Conservation (phyloP, 1,284 basidiomycete species). For the Ustilago shanxiensis region DNA sequence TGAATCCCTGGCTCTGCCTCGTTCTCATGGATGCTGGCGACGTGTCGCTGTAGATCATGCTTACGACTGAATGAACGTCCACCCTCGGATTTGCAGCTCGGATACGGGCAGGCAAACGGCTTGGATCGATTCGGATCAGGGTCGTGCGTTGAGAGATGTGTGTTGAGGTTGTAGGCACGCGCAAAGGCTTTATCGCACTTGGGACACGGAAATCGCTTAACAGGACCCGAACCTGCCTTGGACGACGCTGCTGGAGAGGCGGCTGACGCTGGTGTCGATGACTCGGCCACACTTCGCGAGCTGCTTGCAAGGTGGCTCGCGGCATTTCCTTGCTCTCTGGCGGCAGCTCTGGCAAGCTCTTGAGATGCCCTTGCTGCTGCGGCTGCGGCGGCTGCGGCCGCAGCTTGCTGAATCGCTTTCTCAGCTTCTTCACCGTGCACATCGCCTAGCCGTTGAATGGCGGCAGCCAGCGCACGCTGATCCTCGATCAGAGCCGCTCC, state of each 20-base stretch:
- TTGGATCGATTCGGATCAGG: constrained; percentile 80
- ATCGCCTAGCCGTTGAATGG: constrained; percentile 50
- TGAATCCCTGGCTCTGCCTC: constrained; percentile 64
- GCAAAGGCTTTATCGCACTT: constrained; percentile 78
- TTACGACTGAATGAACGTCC: constrained; percentile 88
- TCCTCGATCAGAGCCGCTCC: constrained; percentile 34
- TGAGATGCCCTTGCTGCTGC: constrained; percentile 44
- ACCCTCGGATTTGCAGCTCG: constrained; percentile 74
- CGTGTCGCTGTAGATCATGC: constrained; percentile 86
- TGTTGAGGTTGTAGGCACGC: constrained; percentile 89
- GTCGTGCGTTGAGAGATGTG: constrained; percentile 88
- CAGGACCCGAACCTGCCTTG: constrained; percentile 18
- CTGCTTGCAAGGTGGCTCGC: not conserved
- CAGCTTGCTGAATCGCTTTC: constrained; percentile 51
- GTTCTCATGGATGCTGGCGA: constrained; percentile 80
- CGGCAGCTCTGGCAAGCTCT: constrained; percentile 43
- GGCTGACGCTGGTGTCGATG: constrained; percentile 12
- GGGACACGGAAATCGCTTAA: constrained; percentile 64
- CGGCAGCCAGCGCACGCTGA: constrained; percentile 54
- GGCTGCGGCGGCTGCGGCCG: constrained; percentile 31
- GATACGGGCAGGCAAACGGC: constrained; percentile 84
- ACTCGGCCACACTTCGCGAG: constrained; percentile 1
- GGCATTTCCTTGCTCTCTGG: constrained; percentile 17
- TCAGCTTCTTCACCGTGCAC: constrained; percentile 42
- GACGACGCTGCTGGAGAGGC: constrained; percentile 12